Conservation (phyloP, 768 basidiomycete genomes). For the Rubroboletus pulcherrimus region DNA sequence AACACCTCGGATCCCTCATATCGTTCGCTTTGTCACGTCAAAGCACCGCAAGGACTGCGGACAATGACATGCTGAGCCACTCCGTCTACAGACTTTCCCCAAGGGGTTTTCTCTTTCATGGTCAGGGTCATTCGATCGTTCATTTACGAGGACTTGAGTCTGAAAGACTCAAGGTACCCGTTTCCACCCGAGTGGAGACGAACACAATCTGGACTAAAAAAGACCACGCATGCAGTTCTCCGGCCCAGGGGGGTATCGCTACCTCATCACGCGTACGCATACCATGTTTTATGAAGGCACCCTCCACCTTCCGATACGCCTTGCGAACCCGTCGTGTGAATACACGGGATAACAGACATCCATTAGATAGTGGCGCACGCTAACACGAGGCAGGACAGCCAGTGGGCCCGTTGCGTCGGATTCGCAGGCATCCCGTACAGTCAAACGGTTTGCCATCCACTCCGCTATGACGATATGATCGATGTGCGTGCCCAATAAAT, state of each 20-base stretch:
- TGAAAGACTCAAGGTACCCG: neutral
- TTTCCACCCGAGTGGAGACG: neutral
- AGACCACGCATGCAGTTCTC: neutral
- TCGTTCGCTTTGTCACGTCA: neutral
- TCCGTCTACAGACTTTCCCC: neutral
- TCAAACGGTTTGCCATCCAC: constrained; percentile 1
- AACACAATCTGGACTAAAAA: constrained; percentile 14
- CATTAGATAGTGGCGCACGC: constrained; percentile 14
- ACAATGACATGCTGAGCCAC: neutral
- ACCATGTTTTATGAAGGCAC: constrained; percentile 18
- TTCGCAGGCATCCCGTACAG: constrained; percentile 1
- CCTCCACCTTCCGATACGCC: neutral
- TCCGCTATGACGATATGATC: constrained; percentile 3
- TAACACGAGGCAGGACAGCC: constrained; percentile 3
- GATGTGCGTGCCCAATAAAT: neutral
- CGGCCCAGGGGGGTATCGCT: neutral
- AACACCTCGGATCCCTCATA: constrained; percentile 1
- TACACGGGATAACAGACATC: constrained; percentile 1
- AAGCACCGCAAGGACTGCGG: constrained; percentile 1
- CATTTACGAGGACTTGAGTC: neutral
- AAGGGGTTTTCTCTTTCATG: neutral
- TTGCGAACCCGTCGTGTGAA: constrained; percentile 24
- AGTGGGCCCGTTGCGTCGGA: neutral
- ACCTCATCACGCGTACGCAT: constrained; percentile 2
- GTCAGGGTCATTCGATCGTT: constrained; percentile 10